Evolutionary conservation across 805 yeast species (phyloP), one percentile per base, ranked within the genome.

Genomic region (Candida peoriensis): DNA sequence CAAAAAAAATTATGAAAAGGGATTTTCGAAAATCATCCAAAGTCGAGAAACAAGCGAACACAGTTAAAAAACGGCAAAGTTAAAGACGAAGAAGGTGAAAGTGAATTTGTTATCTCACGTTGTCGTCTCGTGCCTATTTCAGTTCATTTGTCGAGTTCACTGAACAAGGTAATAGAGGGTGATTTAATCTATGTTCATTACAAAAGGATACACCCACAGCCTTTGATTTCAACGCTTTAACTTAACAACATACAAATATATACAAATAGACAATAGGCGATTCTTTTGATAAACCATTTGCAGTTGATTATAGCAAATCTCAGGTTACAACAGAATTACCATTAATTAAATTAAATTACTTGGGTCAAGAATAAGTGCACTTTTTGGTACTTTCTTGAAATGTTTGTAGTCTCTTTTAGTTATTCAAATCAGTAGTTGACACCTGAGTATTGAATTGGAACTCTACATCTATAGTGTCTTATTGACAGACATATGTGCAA

Each of bases 341-440:
- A 59, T 73, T 93, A 59, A 81, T 95, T 15, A 75, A 89, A 22
- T 67, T 83, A 11, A 70, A 73, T 46, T 93, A 90, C 64, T 95
- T 86, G 63, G 98, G 16, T 58, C 90, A 43, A 78, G 89, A 59
- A 82, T 86, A 77, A 69, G 72, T 35, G 69, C 83, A 16, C 90
- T 84, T 65, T 88, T 75, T 58, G 99, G 99, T 44, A 93, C 90
- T 65, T 93, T 93, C 66, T 93, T 90, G 70, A 86, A 83, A n/a
- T n/a, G n/a, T n/a, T n/a, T n/a, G n/a, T n/a, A n/a, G n/a, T n/a
- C n/a, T n/a, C n/a, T n/a, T n/a, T n/a, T n/a, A n/a, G n/a, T n/a
- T n/a, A n/a, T n/a, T n/a, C n/a, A n/a, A n/a, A n/a, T n/a, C n/a
- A n/a, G n/a, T n/a, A n/a, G n/a, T n/a, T n/a, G n/a, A n/a, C n/a